Conservation (phyloP, 2,329 filamentous ascomycete species). For the Microsporum canis region DNA sequence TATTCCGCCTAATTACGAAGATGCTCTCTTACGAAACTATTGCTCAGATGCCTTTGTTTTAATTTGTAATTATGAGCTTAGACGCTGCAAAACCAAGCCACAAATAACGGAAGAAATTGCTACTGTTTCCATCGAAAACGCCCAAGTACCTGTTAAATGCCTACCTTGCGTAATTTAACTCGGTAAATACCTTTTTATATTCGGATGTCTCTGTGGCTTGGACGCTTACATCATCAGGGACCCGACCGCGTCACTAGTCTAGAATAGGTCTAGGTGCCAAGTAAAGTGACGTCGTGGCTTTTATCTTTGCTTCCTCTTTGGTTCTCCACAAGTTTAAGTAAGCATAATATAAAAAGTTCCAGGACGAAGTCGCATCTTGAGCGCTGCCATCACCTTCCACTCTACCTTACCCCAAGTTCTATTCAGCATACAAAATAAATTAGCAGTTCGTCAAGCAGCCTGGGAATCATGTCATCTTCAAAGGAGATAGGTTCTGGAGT, state of each 20-base stretch:
- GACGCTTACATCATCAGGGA: neutral
- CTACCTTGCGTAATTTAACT: too few species aligned
- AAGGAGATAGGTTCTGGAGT: constrained; percentile 33
- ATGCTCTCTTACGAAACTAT: too few species aligned
- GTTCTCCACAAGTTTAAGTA: neutral
- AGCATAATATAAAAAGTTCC: neutral
- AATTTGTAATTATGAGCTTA: too few species aligned
- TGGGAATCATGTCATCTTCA: constrained; percentile 4
- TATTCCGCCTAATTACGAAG: too few species aligned
- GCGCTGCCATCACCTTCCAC: neutral
- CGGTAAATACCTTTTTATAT: too few species aligned
- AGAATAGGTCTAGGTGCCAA: neutral
- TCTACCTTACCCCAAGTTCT: neutral
- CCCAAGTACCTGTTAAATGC: too few species aligned
- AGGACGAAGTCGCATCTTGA: neutral
- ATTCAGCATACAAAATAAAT: neutral
- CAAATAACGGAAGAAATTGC: too few species aligned
- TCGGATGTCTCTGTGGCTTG: neutral
- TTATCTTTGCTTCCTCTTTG: neutral
- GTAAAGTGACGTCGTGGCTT: neutral
- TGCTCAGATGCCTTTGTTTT: too few species aligned
- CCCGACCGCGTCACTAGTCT: neutral
- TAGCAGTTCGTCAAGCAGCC: neutral
- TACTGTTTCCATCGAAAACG: too few species aligned
- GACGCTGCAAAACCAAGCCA: too few species aligned